Evolutionary conservation across 2,329 filamentous ascomycete species (phyloP), one percentile per base, ranked within the genome.

Genomic region (Leptosphaerulina australis): DNA sequence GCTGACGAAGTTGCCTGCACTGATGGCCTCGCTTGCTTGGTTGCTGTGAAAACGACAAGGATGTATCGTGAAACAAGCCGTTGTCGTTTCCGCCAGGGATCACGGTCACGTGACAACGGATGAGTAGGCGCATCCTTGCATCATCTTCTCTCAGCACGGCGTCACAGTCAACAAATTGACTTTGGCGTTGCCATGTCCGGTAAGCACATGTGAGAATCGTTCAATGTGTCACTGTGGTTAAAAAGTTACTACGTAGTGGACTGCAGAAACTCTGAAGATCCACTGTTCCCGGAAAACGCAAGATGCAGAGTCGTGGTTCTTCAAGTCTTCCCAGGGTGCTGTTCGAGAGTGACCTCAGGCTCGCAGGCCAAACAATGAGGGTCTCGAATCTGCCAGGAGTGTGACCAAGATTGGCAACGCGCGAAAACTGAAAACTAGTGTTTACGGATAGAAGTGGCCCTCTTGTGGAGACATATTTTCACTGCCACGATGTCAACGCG

Each of bases 281-380:
- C 15, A 15, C 20, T 18, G 22, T 12, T 34, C 30, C 29, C n/a
- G 33, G 8, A 28, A 22, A n/a, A 22, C 35, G 26, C 9, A 45
- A 15, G 21, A 25, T 25, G 21, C 20, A 36, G 21, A 15, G 8
- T 24, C 34, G 20, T 11, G 18, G 11, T 29, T 33, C 28, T 28
- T 30, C 14, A 25, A 20, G 46, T 31, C 10, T 30, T 20, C 31
- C 34, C 11, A 2, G 30, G 20, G 20, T 40, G 8, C 10, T 36
- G 48, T 50, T 49, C 44, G 52, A 53, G 34, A 31, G 40, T 45
- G 51, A 50, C 58, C 53, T 53, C 43, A 66, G 58, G 58, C 54
- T 54, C 40, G 58, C 60, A 64, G 56, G 56, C 64, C 61, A 71
- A 66, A 70, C 67, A 43, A 58, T 50, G 49, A 56, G 28, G 55